Conservation (phyloP, 2,329 filamentous ascomycete genomes). For the Triangularia setosa region DNA sequence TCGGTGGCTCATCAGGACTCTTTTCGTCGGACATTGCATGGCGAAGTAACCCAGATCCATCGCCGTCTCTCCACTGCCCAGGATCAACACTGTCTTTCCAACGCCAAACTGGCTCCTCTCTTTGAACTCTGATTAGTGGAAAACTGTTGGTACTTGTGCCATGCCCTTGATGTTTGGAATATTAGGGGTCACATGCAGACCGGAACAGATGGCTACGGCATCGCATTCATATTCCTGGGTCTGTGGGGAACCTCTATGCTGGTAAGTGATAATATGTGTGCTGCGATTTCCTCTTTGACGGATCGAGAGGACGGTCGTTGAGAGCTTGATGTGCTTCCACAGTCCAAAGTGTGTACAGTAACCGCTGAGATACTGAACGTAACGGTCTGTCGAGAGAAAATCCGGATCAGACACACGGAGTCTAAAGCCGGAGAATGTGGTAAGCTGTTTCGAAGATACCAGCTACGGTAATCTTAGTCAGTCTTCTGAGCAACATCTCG, state of each 20-base stretch:
- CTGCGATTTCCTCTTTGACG: too few species aligned
- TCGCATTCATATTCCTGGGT: slow-evolving; percentile 24
- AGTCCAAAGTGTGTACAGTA: slow-evolving; percentile 35
- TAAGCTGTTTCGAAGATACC: slow-evolving; percentile 44
- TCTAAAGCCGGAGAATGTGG: slow-evolving; percentile 43
- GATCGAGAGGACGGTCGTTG: too few species aligned
- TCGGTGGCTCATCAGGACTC: slow-evolving; percentile 36
- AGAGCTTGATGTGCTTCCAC: slow-evolving; percentile 32
- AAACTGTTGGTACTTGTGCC: slow-evolving; percentile 26
- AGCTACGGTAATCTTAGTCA: slow-evolving; percentile 23
- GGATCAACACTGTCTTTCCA: slow-evolving; percentile 34
- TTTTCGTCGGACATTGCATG: slow-evolving; percentile 33
- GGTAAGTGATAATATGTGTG: slow-evolving; percentile 6
- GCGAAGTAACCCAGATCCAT: slow-evolving; percentile 36
- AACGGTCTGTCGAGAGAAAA: slow-evolving; percentile 33
- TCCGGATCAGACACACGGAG: slow-evolving; percentile 32
- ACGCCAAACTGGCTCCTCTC: slow-evolving; percentile 31
- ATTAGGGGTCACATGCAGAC: slow-evolving; percentile 30
- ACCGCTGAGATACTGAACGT: slow-evolving; percentile 34
- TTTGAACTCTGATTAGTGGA: slow-evolving; percentile 38
- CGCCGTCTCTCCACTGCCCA: slow-evolving; percentile 37
- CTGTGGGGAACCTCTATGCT: too few species aligned
- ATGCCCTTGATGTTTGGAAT: slow-evolving; percentile 32
- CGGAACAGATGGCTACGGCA: slow-evolving; percentile 2
- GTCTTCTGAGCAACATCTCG: too few species aligned